phyloP scores from a whole-genome alignment of 129 eudicot species.

The Saussurea involucrata region DNA sequence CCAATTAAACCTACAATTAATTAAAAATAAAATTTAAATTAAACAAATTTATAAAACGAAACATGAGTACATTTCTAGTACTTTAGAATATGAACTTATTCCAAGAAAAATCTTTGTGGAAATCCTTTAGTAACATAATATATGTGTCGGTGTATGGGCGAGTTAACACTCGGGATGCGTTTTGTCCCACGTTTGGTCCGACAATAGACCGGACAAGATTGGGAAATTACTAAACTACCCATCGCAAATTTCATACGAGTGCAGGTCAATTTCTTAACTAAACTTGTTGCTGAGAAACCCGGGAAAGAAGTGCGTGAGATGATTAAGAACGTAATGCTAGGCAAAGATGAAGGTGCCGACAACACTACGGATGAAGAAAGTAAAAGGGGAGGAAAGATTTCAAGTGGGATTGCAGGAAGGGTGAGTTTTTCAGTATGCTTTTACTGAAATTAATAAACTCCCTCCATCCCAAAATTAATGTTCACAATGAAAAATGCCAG shows the following conservation, averaged over 20 bases:
- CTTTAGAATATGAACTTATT: neutral
- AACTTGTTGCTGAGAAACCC: constrained; percentile 80
- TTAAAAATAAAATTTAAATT: too few species aligned
- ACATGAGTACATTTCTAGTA: too few species aligned
- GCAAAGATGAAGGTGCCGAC: constrained; percentile 92
- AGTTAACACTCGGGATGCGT: neutral
- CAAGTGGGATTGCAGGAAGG: constrained; percentile 61
- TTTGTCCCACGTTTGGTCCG: neutral
- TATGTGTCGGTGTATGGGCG: neutral
- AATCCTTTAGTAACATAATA: neutral
- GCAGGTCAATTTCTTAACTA: constrained; percentile 87
- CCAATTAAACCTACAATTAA: too few species aligned
- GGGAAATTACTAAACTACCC: neutral
- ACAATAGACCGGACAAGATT: neutral
- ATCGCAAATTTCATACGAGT: constrained; percentile 1
- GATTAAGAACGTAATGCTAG: constrained; percentile 91
- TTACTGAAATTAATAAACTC: too few species aligned
- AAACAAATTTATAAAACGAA: too few species aligned
- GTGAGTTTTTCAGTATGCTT: constrained; percentile 36
- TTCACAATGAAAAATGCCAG: too few species aligned
- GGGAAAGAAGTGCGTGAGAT: constrained; percentile 75
- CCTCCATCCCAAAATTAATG: too few species aligned
- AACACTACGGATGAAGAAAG: constrained; percentile 32
- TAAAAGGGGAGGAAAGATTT: constrained; percentile 24
- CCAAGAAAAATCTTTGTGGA: neutral